Evolutionary conservation across 1,284 basidiomycete species (phyloP), one percentile per base, ranked within the genome.

Genomic region (Austroboletus olivaceoglutinosus): DNA sequence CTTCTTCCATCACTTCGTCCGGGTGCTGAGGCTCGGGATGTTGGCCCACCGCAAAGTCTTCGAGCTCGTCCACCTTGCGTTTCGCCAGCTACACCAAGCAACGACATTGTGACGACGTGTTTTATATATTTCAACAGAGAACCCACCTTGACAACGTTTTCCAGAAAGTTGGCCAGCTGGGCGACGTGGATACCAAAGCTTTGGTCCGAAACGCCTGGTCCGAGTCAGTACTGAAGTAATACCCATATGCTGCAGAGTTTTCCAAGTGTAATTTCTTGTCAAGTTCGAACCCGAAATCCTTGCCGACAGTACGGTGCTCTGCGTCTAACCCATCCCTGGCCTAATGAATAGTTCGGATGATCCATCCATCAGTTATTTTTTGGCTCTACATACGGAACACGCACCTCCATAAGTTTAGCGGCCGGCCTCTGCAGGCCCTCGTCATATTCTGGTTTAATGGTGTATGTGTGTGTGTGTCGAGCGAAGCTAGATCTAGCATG

Each of bases 151-250:
- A 98, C 85, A 5, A 99, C 95, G 55, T 85, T 87, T 50, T 95
- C 90, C 0, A 97, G 97, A 72, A 99, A 99, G 65, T 96, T 93
- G 12, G 97, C 96, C 33, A 99, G 76, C 67, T 96, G 84, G 0
- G 97, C 97, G 19, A 99, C 97, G 60, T 99, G 95, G 41, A 99
- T 99, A 71, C 97, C 97, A 63, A 98, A 98, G 65, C 92, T 95
- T 70, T 98, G 96, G 65, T 99, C 96, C 54, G 91, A 92, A 36
- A 93, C 80, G 13, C 91, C 89, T 82, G 45, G n/a, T n/a, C n/a
- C n/a, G n/a, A n/a, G n/a, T n/a, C n/a, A n/a, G n/a, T n/a, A n/a
- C 97, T 77, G 72, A 99, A 91, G 62, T 91, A 95, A 67, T 98
- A 97, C 4, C 95, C 95, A 66, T 98, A 94, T 5, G 85, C 81